Conservation (phyloP, 805 yeast genomes). For the Yamadazyma ubonensis region DNA sequence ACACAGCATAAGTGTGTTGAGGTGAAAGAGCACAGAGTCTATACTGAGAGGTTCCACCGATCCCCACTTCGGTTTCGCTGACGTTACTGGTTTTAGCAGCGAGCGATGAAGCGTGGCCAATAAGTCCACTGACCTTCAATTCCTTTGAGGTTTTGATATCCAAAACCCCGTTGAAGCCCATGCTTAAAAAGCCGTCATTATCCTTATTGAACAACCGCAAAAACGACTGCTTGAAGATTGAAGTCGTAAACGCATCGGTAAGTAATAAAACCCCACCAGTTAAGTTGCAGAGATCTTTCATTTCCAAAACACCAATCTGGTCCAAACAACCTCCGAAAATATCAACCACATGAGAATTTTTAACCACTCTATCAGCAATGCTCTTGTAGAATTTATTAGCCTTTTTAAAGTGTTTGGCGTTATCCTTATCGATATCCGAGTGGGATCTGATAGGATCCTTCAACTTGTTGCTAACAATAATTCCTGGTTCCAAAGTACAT, state of each 20-base stretch:
- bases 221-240: slow-evolving; percentile 67
- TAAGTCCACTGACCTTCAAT: slow-evolving; percentile 54
- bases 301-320: slow-evolving; percentile 66
- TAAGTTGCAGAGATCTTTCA: slow-evolving; percentile 54
- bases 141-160: slow-evolving; percentile 54
- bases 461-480: slow-evolving; percentile 52
- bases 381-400: slow-evolving; percentile 49
- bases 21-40: slow-evolving; percentile 61
- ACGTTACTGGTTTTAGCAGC: slow-evolving; percentile 69
- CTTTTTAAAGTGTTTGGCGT: slow-evolving; percentile 33
- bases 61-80: slow-evolving; percentile 90
- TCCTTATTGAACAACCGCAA: slow-evolving; percentile 47
- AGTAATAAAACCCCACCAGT: slow-evolving; percentile 66
- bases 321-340: slow-evolving; percentile 66
- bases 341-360: slow-evolving; percentile 55
- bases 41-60: slow-evolving; percentile 91
- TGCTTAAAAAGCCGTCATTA: slow-evolving; percentile 37
- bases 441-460: slow-evolving; percentile 69
- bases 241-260: slow-evolving; percentile 64
- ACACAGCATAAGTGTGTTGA: slow-evolving; percentile 58
- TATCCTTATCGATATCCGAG: slow-evolving; percentile 49
- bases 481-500: slow-evolving; percentile 65
- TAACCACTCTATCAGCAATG: slow-evolving; percentile 47
- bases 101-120: slow-evolving; percentile 61
- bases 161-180: slow-evolving; percentile 60